These are phyloP conservation scores for Suillus subalutaceus DNA, from an alignment of 768 basidiomycete species.

Conservation along the genomic window DNA sequence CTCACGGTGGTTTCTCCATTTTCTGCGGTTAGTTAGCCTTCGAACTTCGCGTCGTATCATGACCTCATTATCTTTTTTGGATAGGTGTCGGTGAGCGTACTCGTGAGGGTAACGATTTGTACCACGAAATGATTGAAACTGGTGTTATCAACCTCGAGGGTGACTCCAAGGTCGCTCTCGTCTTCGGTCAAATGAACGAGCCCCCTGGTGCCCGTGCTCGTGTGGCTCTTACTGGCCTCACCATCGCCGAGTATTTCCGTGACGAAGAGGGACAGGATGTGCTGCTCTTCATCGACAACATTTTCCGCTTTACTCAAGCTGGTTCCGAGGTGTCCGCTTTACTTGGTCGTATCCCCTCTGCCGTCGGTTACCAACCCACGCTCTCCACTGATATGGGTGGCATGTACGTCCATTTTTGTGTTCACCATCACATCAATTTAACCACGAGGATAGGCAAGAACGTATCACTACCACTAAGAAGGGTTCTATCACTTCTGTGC, in stretches of 20 bases:
- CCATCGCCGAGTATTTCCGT: constrained; percentile 99
- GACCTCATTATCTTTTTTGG: constrained; percentile 15
- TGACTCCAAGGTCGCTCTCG: constrained; percentile 99
- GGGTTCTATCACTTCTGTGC: constrained; percentile 99
- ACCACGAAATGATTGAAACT: constrained; percentile 99
- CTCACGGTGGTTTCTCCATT: constrained; percentile 99
- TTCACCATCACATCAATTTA: constrained; percentile 9
- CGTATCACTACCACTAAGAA: constrained; percentile 99
- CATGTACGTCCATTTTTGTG: constrained; percentile 64
- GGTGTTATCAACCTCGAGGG: constrained; percentile 99
- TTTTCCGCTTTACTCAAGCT: constrained; percentile 99
- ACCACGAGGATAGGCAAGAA: constrained; percentile 73
- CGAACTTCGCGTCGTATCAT: constrained; percentile 2
- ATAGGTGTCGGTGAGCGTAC: constrained; percentile 99
- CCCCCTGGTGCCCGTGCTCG: constrained; percentile 99
- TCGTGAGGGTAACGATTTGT: constrained; percentile 99
- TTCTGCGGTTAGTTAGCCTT: constrained; percentile 75
- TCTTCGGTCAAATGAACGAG: constrained; percentile 99
- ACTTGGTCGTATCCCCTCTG: constrained; percentile 99
- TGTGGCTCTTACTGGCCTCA: constrained; percentile 98
- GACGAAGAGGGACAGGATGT: constrained; percentile 99
- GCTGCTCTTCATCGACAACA: constrained; percentile 99
- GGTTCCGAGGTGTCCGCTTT: constrained; percentile 99
- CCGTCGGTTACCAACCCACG: constrained; percentile 99
- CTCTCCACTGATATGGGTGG: constrained; percentile 99